Base-by-base conservation (phyloP, 202 grass and related monocot genomes). In the Dendrocalamus latiflorus region DNA sequence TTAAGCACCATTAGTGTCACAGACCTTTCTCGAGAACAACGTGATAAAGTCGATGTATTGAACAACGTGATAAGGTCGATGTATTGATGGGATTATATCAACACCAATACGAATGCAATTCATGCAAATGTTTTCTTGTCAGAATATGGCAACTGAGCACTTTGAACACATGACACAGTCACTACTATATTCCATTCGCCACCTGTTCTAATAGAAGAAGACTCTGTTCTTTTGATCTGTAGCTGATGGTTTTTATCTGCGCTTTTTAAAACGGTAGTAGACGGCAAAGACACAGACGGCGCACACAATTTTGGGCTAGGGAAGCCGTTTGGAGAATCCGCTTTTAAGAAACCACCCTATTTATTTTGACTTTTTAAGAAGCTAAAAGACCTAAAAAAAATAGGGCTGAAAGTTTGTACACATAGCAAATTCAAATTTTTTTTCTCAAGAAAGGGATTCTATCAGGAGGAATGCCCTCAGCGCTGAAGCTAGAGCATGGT, bases 391-490 rank as follows among this genome's bases (percentile, higher is more conserved):
- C n/a, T n/a, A 34, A 34, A 34, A 34, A 34, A 93, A 94, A 66
- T n/a, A n/a, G n/a, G n/a, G n/a, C n/a, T n/a, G 87, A 78, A 78
- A 71, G 47, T 10, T 65, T 72, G 57, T 17, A 72, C 54, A 58
- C 57, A 37, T 53, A n/a, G 14, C 41, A 72, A 54, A 85, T 37
- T 72, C 26, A 57, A 63, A 67, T 30, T 50, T 57, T 78, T 77
- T 74, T 81, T 70, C 45, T 21, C 44, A n/a, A n/a, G 42, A 86
- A 65, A 80, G 65, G 51, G 54, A 58, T n/a, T 74, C 57, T 91
- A 98, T 89, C 82, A 95, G 84, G n/a, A 98, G 88, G 64, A 98
- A 93, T 87, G 90, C 88, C 81, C 89, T 93, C 79, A 98, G 68
- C 44, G 90, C 92, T 80, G 95, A 86, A 25, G 86, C 88, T 78